A percentile compares a stretch with the other conserved stretches of the same genome.
These are phyloP conservation scores for Pythium rhizo-oryzae DNA, from an alignment of 352 stramenopile species.

Conservation along the genomic window DNA sequence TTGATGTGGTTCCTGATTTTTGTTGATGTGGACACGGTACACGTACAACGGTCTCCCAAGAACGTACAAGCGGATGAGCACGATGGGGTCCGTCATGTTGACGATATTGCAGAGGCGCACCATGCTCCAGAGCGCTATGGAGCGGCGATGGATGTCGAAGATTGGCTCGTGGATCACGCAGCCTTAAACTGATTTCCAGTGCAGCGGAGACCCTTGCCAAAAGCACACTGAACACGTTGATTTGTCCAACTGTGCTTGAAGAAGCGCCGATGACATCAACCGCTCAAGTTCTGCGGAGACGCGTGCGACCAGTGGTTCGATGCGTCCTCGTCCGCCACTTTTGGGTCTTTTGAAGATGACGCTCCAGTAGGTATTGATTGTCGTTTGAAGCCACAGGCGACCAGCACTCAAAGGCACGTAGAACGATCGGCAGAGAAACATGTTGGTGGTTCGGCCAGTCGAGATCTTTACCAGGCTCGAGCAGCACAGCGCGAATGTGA, in stretches of 20 bases:
- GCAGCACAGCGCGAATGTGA: neutral
- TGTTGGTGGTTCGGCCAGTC: neutral
- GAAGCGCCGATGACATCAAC: neutral
- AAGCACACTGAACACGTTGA: neutral
- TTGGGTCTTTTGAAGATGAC: neutral
- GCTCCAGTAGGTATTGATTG: neutral
- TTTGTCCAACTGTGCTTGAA: neutral
- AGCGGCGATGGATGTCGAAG: slow-evolving; percentile 4
- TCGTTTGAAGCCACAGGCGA: neutral
- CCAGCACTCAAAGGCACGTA: slow-evolving; percentile 21
- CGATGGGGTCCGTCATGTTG: slow-evolving; percentile 21
- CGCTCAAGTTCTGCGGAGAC: neutral
- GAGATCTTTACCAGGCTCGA: neutral
- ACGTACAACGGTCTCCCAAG: slow-evolving; percentile 26
- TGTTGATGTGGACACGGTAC: slow-evolving; percentile 17
- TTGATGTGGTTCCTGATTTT: neutral
- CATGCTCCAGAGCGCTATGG: slow-evolving; percentile 6
- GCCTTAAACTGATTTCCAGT: slow-evolving; percentile 1
- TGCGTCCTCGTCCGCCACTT: neutral
- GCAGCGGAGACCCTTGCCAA: neutral
- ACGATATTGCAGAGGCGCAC: slow-evolving; percentile 22
- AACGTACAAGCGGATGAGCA: slow-evolving; percentile 24
- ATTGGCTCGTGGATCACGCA: slow-evolving; percentile 1
- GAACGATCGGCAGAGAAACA: slow-evolving; percentile 14
- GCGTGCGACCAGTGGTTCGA: neutral